Percentiles rank a stretch among this genome's conserved stretches.
Conservation (phyloP, 768 basidiomycete genomes). For the Udeniomyces megalosporus region DNA sequence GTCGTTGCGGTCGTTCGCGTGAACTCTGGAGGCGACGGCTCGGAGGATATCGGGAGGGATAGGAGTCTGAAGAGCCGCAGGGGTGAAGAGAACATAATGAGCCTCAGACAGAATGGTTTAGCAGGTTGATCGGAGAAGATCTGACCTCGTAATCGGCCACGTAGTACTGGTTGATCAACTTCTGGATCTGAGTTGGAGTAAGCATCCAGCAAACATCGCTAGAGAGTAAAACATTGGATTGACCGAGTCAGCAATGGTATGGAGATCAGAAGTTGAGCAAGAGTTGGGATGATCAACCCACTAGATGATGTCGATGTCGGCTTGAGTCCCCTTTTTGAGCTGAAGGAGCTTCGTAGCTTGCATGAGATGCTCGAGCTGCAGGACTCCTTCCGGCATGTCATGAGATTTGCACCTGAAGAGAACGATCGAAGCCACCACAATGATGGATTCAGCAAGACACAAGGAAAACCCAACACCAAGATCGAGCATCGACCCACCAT, state of each 20-base stretch:
- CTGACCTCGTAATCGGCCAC: conserved; percentile 93
- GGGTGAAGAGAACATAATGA: conserved; percentile 14
- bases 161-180: conserved; percentile 97
- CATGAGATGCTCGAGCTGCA: conserved; percentile 97
- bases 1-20: conserved; percentile 91
- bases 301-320: conserved; percentile 97
- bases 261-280: not conserved
- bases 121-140: conserved; percentile 16
- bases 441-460: not conserved
- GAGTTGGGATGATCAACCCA: not conserved
- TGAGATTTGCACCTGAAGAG: conserved; percentile 89
- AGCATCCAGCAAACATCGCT: conserved; percentile 90
- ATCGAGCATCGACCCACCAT: not conserved
- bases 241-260: not conserved
- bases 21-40: conserved; percentile 87
- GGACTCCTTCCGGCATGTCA: conserved; percentile 95
- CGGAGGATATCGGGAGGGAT: conserved; percentile 94
- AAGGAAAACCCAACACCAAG: not conserved
- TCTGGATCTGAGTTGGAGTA: conserved; percentile 96
- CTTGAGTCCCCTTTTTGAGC: conserved; percentile 87
- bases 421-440: conserved; percentile 11
- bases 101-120: no score
- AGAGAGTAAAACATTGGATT: not conserved
- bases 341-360: conserved; percentile 97
- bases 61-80: conserved; percentile 60